These are phyloP conservation scores for Aplosporella prunicola DNA, from an alignment of 2,329 filamentous ascomycete genomes.

Conservation along the genomic window DNA sequence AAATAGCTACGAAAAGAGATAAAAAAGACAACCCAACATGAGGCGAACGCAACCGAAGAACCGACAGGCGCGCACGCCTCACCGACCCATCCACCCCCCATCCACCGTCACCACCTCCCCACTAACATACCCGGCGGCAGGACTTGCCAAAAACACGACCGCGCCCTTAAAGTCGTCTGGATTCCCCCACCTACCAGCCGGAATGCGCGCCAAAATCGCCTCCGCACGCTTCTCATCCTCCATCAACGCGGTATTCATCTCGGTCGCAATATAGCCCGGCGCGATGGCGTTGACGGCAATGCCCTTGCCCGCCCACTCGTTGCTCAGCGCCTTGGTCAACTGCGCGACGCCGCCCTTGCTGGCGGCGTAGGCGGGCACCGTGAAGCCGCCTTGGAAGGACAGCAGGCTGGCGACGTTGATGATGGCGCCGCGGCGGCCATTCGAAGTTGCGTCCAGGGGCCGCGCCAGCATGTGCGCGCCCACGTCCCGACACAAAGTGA, in stretches of 20 bases:
- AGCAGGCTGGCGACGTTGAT: conserved; percentile 80
- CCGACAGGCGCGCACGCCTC: too few species aligned
- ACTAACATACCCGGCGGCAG: conserved; percentile 69
- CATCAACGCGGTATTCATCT: conserved; percentile 83
- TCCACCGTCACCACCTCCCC: conserved; percentile 78
- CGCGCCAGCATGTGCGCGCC: conserved; percentile 68
- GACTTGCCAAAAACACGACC: conserved; percentile 66
- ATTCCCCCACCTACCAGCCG: conserved; percentile 70
- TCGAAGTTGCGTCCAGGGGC: conserved; percentile 32
- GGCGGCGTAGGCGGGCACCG: conserved; percentile 79
- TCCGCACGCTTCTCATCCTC: conserved; percentile 58
- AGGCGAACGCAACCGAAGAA: too few species aligned
- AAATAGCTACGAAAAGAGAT: too few species aligned
- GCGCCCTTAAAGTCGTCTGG: conserved; percentile 85
- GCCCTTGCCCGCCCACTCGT: conserved; percentile 75
- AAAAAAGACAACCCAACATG: too few species aligned
- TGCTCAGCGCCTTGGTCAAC: conserved; percentile 73
- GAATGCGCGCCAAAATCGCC: conserved; percentile 72
- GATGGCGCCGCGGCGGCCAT: conserved; percentile 58
- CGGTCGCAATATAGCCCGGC: conserved; percentile 84
- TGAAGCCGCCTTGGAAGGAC: conserved; percentile 78
- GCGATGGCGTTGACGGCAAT: conserved; percentile 83
- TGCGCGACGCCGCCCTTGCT: conserved; percentile 79
- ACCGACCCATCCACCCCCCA: conserved; percentile 89
- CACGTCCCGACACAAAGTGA: conserved; percentile 65